Evolutionary conservation across 2,329 filamentous ascomycete species (phyloP).

Genomic region (Neofusicoccum umdonicola): DNA sequence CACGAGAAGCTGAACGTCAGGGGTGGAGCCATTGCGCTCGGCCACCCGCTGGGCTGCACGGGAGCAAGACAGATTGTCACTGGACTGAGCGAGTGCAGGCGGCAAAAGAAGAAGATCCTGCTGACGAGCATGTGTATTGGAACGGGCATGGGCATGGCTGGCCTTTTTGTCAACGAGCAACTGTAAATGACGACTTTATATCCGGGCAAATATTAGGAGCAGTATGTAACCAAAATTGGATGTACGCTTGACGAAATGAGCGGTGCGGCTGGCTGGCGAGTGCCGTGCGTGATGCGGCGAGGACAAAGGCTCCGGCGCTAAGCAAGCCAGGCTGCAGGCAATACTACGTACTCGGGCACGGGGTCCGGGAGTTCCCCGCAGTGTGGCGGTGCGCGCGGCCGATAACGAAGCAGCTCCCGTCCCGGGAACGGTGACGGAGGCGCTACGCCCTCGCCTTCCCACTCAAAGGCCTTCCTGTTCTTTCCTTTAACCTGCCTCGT

Average conservation of each 20-base stretch:
- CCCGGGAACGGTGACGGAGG: slow-evolving; percentile 7
- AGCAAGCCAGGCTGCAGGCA: neutral
- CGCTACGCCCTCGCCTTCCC: neutral
- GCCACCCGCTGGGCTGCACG: slow-evolving; percentile 78
- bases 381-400: slow-evolving; percentile 8
- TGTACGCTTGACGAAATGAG: neutral
- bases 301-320: no score
- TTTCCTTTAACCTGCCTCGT: neutral
- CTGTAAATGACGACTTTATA: neutral
- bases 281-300: neutral
- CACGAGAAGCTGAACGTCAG: slow-evolving; percentile 76
- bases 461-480: neutral
- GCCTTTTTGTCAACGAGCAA: slow-evolving; percentile 65
- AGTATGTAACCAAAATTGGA: neutral
- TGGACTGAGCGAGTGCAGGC: slow-evolving; percentile 77
- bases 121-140: slow-evolving; percentile 87
- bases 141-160: slow-evolving; percentile 66
- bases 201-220: no score
- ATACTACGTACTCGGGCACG: no score
- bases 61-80: slow-evolving; percentile 83
- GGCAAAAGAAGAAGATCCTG: slow-evolving; percentile 84
- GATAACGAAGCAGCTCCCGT: slow-evolving; percentile 7
- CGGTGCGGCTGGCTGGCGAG: neutral
- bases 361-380: slow-evolving; percentile 7
- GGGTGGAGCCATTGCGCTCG: slow-evolving; percentile 79